Conservation (phyloP, 768 basidiomycete species). For the Tulasnella sp. region DNA sequence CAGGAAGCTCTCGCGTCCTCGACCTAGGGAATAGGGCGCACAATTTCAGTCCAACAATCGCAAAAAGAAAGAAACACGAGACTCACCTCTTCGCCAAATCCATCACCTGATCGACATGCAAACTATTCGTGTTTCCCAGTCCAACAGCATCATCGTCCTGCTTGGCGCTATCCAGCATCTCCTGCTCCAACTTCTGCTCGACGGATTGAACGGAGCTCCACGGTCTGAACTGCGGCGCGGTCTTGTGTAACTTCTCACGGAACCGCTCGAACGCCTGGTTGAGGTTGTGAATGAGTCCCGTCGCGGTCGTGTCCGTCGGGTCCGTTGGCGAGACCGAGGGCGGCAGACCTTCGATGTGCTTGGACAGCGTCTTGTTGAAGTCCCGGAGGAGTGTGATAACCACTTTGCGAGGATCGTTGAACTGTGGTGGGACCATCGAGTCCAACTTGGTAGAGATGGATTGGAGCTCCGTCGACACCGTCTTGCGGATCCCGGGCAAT, state of each 20-base stretch:
- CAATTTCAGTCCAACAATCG: background rate
- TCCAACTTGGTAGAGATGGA: slow-evolving; percentile 27
- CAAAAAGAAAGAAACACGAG: no score
- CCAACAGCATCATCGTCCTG: slow-evolving; percentile 26
- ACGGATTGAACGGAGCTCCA: background rate
- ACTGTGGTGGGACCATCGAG: slow-evolving; percentile 39
- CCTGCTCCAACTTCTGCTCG: background rate
- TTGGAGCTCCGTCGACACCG: slow-evolving; percentile 38
- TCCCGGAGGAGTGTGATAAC: slow-evolving; percentile 36
- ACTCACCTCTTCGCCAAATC: slow-evolving; percentile 16
- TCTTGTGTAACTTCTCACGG: background rate
- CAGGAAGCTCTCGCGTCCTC: slow-evolving; percentile 57
- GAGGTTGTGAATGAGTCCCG: slow-evolving; percentile 2
- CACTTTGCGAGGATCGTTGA: slow-evolving; percentile 44
- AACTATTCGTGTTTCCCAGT: slow-evolving; percentile 30
- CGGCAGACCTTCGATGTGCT: slow-evolving; percentile 36
- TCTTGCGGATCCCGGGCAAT: slow-evolving; percentile 49
- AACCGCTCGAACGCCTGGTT: background rate
- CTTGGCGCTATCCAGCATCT: slow-evolving; percentile 12
- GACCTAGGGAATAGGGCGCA: slow-evolving; percentile 32
- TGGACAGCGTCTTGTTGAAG: slow-evolving; percentile 38
- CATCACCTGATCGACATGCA: slow-evolving; percentile 18
- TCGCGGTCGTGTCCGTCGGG: background rate
- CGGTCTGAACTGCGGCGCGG: background rate
- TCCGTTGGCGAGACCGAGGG: background rate